Evolutionary conservation across 371 early-diverging fungal genomes (phyloP).

Genomic region (Haplosporangium sp.): DNA sequence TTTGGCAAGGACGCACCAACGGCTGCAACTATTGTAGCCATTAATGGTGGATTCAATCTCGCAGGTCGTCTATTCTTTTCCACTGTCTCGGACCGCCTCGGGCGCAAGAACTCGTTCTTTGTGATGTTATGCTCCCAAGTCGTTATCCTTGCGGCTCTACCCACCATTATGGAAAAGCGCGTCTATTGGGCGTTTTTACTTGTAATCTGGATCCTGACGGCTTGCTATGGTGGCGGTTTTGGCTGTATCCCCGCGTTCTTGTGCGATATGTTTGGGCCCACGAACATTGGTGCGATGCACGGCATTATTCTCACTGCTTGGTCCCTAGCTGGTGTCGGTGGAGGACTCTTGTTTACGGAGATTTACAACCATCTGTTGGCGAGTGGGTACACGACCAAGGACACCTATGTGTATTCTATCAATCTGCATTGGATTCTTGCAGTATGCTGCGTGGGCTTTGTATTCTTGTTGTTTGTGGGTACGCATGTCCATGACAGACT

Average conservation of each 20-base stretch:
- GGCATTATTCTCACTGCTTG: conserved; percentile 71
- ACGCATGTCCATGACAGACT: conserved; percentile 47
- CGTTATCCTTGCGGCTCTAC: conserved; percentile 60
- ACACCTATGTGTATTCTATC: conserved; percentile 32
- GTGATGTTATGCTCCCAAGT: conserved; percentile 61
- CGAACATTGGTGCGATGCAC: conserved; percentile 72
- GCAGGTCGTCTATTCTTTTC: conserved; percentile 67
- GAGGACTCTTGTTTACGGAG: conserved; percentile 70
- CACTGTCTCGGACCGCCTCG: conserved; percentile 63
- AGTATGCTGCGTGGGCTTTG: conserved; percentile 41
- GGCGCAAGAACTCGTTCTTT: conserved; percentile 70
- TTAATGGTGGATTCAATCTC: conserved; percentile 73
- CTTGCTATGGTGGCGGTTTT: conserved; percentile 72
- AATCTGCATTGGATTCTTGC: conserved; percentile 56
- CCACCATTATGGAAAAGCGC: conserved; percentile 58
- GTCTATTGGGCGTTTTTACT: conserved; percentile 64
- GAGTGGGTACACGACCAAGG: conserved; percentile 34
- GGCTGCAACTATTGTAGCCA: conserved; percentile 66
- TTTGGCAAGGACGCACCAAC: conserved; percentile 60
- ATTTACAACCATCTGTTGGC: conserved; percentile 58
- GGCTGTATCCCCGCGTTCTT: conserved; percentile 78
- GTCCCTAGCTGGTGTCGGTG: conserved; percentile 70
- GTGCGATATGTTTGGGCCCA: conserved; percentile 75
- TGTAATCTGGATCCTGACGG: conserved; percentile 60
- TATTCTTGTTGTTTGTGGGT: conserved; percentile 44